Conservation (phyloP, 1,139 yeast species). For the Zygotorulaspora mrakii region DNA sequence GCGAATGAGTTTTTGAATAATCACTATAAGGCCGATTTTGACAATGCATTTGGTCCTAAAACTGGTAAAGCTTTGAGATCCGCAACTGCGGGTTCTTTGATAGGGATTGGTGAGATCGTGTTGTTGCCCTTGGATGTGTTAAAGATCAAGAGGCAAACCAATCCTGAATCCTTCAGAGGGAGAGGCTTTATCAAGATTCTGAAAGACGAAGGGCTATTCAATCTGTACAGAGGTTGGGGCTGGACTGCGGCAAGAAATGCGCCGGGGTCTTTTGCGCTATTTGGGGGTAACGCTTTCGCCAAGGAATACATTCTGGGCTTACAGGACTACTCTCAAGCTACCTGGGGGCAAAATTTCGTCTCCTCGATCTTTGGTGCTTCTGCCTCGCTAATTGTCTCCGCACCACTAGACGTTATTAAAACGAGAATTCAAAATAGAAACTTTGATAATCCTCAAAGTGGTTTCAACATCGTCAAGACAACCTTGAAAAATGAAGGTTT, state of each 20-base stretch:
- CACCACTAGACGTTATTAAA: constrained; percentile 96
- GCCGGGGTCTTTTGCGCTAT: constrained; percentile 95
- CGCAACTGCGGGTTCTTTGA: constrained; percentile 95
- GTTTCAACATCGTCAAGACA: constrained; percentile 86
- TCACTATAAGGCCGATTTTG: constrained; percentile 69
- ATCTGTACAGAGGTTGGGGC: constrained; percentile 97
- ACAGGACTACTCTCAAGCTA: constrained; percentile 80
- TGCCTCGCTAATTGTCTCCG: constrained; percentile 92
- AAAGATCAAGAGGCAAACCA: constrained; percentile 97
- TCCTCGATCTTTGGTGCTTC: constrained; percentile 98
- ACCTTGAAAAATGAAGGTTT: constrained; percentile 89
- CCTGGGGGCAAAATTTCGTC: constrained; percentile 92
- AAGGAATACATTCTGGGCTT: constrained; percentile 90
- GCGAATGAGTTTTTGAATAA: constrained; percentile 86
- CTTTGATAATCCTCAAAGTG: constrained; percentile 94
- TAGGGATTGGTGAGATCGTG: constrained; percentile 97
- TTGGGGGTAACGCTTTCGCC: constrained; percentile 98
- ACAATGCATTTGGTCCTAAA: constrained; percentile 78
- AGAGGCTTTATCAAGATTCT: constrained; percentile 88
- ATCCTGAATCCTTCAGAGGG: constrained; percentile 97
- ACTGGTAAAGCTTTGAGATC: constrained; percentile 95
- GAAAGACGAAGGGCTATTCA: constrained; percentile 79
- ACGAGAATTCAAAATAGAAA: constrained; percentile 96
- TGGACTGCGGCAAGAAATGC: constrained; percentile 99
- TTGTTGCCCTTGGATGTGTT: constrained; percentile 92